These are phyloP conservation scores for Rubia balearica DNA, from an alignment of 305 asterid species.

Conservation along the genomic window DNA sequence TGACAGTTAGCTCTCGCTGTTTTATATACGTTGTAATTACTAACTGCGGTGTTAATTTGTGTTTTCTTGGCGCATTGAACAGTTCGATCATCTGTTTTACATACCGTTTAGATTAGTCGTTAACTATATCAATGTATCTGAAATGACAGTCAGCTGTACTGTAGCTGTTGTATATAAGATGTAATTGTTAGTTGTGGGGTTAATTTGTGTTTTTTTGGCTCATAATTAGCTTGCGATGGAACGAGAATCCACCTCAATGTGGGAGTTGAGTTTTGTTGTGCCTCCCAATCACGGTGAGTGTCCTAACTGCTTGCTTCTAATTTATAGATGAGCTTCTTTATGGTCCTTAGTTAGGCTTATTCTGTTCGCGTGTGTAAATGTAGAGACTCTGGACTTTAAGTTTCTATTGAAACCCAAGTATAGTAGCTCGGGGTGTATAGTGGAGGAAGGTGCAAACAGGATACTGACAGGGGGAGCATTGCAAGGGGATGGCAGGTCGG, in stretches of 20 bases:
- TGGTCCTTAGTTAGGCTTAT: not conserved
- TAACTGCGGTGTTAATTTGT: not conserved
- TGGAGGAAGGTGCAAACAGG: constrained; percentile 90
- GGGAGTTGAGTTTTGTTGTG: constrained; percentile 93
- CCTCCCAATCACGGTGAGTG: constrained; percentile 85
- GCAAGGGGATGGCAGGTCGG: constrained; percentile 65
- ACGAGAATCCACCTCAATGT: constrained; percentile 84
- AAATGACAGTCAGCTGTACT: not conserved
- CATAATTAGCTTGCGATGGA: constrained; percentile 67
- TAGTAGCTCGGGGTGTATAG: constrained; percentile 43
- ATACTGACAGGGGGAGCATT: constrained; percentile 67
- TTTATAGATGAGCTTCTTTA: not conserved
- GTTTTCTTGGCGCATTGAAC: constrained; percentile 4
- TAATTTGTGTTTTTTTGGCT: constrained; percentile 1
- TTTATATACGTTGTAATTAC: not conserved
- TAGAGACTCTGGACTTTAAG: constrained; percentile 94
- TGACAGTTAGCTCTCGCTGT: not conserved
- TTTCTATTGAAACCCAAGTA: constrained; percentile 79
- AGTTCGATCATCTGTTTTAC: not conserved
- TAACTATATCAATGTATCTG: not conserved
- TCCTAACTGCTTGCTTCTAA: not conserved
- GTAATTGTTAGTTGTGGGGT: not conserved
- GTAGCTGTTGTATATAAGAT: not conserved
- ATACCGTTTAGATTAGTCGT: not conserved
- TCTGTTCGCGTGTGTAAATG: not conserved